Percentiles rank a stretch among this genome's conserved stretches.
phyloP scores from a whole-genome alignment of 2,329 filamentous ascomycete species.

The Aspergillus uvarum region DNA sequence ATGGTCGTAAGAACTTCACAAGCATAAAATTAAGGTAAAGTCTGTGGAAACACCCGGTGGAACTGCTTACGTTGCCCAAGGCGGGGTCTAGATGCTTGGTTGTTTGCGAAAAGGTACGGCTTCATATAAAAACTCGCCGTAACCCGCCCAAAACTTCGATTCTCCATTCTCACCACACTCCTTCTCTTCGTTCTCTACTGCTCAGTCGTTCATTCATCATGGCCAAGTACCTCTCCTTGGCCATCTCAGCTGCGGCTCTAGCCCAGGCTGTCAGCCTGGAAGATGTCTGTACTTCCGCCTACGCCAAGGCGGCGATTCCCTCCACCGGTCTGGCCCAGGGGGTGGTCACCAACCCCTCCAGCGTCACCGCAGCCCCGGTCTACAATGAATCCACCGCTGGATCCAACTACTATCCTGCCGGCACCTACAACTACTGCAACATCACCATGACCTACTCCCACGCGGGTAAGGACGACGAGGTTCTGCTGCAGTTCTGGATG shows the following conservation, averaged over 20 bases:
- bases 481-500: conserved; percentile 44
- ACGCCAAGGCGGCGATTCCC: conserved; percentile 1
- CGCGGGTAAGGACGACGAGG: conserved; percentile 38
- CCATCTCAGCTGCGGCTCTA: conserved; percentile 4
- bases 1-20: neutral
- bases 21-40: neutral
- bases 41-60: neutral
- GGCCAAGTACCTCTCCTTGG: conserved; percentile 1
- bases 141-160: neutral
- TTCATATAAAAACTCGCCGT: neutral
- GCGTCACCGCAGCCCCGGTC: neutral
- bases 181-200: neutral
- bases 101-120: neutral
- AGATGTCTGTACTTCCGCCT: neutral
- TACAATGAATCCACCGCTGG: conserved; percentile 7
- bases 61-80: neutral
- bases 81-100: neutral
- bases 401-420: conserved; percentile 16
- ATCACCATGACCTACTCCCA: conserved; percentile 50
- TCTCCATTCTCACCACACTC: neutral
- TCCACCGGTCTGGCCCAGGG: neutral
- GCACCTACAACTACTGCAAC: conserved; percentile 41
- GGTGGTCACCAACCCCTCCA: conserved; percentile 2
- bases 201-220: neutral
- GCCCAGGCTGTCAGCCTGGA: neutral